phyloP scores from a whole-genome alignment of 805 yeast genomes.

The Blastobotrys terrestris region DNA sequence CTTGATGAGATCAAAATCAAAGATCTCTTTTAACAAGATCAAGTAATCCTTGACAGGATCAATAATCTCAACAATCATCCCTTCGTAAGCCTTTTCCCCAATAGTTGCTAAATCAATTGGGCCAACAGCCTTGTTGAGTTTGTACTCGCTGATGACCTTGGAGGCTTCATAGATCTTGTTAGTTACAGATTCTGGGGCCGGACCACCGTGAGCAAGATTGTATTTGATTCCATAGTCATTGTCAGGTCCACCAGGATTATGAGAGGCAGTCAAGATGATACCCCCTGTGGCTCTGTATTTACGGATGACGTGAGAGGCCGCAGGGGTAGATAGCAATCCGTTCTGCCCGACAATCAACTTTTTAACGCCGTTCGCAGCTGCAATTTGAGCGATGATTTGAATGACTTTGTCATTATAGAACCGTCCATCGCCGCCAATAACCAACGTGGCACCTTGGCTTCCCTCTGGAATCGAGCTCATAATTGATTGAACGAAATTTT shows the following conservation, averaged over 20 bases:
- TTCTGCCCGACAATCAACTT: conserved; percentile 81
- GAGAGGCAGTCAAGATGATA: conserved; percentile 91
- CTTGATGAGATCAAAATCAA: conserved; percentile 79
- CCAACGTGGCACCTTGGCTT: conserved; percentile 61
- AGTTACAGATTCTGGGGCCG: conserved; percentile 95
- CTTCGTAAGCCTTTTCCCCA: conserved; percentile 51
- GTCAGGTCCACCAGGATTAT: conserved; percentile 94
- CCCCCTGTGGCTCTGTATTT: conserved; percentile 75
- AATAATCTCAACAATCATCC: conserved; percentile 69
- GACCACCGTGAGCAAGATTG: conserved; percentile 93
- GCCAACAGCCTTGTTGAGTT: conserved; percentile 52
- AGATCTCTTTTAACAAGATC: conserved; percentile 70
- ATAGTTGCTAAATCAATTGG: conserved; percentile 54
- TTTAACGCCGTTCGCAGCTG: conserved; percentile 86
- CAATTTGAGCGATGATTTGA: conserved; percentile 72
- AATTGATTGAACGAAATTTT: conserved; percentile 87
- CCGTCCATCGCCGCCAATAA: conserved; percentile 96
- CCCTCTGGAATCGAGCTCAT: conserved; percentile 90
- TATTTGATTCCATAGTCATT: conserved; percentile 94
- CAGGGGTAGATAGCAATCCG: conserved; percentile 91
- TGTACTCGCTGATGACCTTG: conserved; percentile 51
- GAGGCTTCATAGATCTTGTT: conserved; percentile 75
- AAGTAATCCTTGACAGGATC: conserved; percentile 79
- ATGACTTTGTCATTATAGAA: conserved; percentile 79
- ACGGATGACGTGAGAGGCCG: conserved; percentile 90